Base-by-base conservation (phyloP, 1,284 basidiomycete species). In the Naganishia liquefaciens region DNA sequence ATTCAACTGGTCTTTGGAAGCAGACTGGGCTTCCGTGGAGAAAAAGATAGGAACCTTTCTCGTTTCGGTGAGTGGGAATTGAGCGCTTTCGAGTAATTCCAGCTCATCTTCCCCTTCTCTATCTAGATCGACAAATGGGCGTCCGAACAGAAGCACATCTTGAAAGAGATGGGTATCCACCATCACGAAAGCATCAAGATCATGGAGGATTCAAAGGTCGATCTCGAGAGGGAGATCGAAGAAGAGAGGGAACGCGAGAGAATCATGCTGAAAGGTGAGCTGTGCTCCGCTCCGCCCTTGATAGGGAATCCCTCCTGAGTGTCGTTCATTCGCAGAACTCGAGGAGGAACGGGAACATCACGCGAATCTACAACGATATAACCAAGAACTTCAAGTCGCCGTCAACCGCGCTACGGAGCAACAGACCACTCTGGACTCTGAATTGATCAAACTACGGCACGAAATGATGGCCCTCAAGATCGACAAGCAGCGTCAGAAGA, bases 401-500 rank as follows among this genome's bases (percentile, higher is more conserved):
- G 68, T 79, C 19, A 73, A 63, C 69, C 74, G 19, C 69, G 71
- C 49, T 73, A 76, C 44, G 68, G 75, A 63, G 69, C 69, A 17
- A 61, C 70, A 15, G 33, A 50, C 46, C 39, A 46, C 57, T 68
- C 69, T 79, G 9, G 75, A 79, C 46, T 60, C 62, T 11, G 76
- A 79, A 37, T 63, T 77, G 6, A 65, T 61, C 4, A 53, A 63
- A 2, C 50, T 77, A 11, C 65, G 70, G 21, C 70, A 68, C 39
- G 74, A 74, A 43, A 68, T 76, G 27, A 53, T 46, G 57, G 44
- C 53, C 23, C 44, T 49, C 4, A 51, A 53, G 25, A 53, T 57
- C 30, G 64, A 91, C 72, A 87, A 88, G 70, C 81, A 86, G 44
- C 81, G 86, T 27, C 89, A 93, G 71, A 82, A 82, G 3, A 77